Base-by-base conservation (phyloP, 805 yeast genomes). In the Kregervanrija delftensis region DNA sequence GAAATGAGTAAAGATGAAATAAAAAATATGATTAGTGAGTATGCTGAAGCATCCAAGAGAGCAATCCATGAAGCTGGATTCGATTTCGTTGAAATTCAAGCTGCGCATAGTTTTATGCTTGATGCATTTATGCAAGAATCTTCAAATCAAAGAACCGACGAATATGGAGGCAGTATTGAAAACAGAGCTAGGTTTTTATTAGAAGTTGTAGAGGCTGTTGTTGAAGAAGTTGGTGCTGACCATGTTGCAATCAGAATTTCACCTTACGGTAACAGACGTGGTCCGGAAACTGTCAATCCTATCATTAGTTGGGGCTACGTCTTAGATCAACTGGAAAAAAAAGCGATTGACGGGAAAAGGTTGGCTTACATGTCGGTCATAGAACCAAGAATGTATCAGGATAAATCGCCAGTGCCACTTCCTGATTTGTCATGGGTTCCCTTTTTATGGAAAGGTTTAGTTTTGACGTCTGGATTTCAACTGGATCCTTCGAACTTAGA, bases 371-470 rank as follows among this genome's bases (percentile, higher is more conserved):
- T 61, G 10, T 56, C 59, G 5, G 36, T 49, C 41, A 65, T 56
- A n/a, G 97, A 89, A 54, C 81, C 79, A 1, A 89, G 81, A 34
- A 95, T 87, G 15, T 39, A 33, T 16, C 53, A 51, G 13, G 44
- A 11, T 60, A 74, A 12, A 65, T 5, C 6, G 28, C 8, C 28
- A 22, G 8, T 6, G 28, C 28, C 28, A 22, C 28, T 5, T 5
- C 28, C 28, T 22, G 8, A 22, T 22, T 22, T 22, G 28, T 37
- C 42, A 11, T 55, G 60, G 63, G 48, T 51, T 30, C 35, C 45
- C 3, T 49, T 60, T 30, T 52, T 67, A 33, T 69, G 72, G 73
- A 56, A 55, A 42, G 69, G 70, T 39, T 43, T 54, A 4, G 39
- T 65, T 6, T 31, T 65, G 12, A 53, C 51, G 22, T 41, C 60